phyloP scores from a whole-genome alignment of 768 basidiomycete genomes.

The Tricholoma sp. region DNA sequence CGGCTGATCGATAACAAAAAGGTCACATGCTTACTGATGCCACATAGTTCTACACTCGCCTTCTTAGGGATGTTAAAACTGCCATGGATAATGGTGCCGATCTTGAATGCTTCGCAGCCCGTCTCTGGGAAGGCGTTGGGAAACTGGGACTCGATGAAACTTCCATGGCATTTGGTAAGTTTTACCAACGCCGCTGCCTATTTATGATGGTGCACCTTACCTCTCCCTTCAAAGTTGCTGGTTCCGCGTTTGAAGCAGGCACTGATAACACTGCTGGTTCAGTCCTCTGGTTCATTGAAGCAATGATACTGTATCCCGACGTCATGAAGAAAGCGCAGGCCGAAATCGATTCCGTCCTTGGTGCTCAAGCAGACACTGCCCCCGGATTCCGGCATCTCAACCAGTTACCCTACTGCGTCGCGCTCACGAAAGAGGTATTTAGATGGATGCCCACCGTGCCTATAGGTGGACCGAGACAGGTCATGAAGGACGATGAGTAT shows the following conservation, averaged over 20 bases:
- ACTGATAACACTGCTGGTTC: conserved; percentile 5
- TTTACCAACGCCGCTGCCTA: neutral
- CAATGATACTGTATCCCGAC: conserved; percentile 15
- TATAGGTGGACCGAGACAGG: conserved; percentile 9
- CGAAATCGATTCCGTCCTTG: conserved; percentile 8
- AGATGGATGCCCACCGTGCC: conserved; percentile 13
- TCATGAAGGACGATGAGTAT: conserved; percentile 15
- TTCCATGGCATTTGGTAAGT: conserved; percentile 2
- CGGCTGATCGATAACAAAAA: neutral
- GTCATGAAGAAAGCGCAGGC: conserved; percentile 8
- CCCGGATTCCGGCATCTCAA: conserved; percentile 9
- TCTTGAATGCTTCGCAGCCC: conserved; percentile 11
- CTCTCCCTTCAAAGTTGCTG: conserved; percentile 4
- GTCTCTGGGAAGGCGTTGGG: conserved; percentile 10
- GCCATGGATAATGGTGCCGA: neutral
- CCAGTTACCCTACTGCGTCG: conserved; percentile 8
- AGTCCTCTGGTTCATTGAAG: conserved; percentile 8
- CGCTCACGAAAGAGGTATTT: conserved; percentile 9
- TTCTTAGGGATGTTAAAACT: no score
- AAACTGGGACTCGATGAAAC: conserved; percentile 5
- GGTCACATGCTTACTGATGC: no score
- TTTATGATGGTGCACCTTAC: neutral
- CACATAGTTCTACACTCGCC: no score
- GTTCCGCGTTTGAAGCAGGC: conserved; percentile 10
- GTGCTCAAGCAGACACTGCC: conserved; percentile 1